phyloP scores from a whole-genome alignment of 1,284 basidiomycete species.

The Pseudozyma sp. region DNA sequence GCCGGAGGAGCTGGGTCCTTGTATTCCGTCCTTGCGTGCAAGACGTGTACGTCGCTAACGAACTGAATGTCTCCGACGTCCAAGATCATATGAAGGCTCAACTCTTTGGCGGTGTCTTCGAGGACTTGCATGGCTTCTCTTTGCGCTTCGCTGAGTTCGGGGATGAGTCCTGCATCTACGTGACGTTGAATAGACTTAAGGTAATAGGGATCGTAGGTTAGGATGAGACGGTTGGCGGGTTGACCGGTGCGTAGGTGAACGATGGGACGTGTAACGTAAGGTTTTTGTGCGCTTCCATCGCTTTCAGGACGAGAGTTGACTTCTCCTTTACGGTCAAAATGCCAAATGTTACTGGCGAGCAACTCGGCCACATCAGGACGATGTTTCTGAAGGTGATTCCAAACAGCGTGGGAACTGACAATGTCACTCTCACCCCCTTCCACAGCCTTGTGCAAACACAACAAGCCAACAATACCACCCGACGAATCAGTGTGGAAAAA shows the following conservation, averaged over 20 bases:
- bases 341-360: constrained; percentile 64
- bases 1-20: constrained; percentile 69
- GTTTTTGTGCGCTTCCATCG: constrained; percentile 23
- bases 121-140: constrained; percentile 70
- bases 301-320: constrained; percentile 16
- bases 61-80: constrained; percentile 69
- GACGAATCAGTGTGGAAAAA: constrained; percentile 70
- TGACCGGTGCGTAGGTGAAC: constrained; percentile 46
- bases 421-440: constrained; percentile 72
- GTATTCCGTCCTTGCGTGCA: constrained; percentile 71
- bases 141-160: constrained; percentile 66
- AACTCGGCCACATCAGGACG: constrained; percentile 70
- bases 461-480: constrained; percentile 70
- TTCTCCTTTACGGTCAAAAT: constrained; percentile 65
- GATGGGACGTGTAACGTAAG: constrained; percentile 50
- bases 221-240: constrained; percentile 46
- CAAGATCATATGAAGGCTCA: constrained; percentile 71
- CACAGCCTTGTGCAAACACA: constrained; percentile 70
- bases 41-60: constrained; percentile 65
- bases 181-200: constrained; percentile 58
- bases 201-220: constrained; percentile 66
- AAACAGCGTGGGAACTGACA: constrained; percentile 70
- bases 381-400: constrained; percentile 70
- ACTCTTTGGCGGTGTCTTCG: constrained; percentile 70
- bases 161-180: constrained; percentile 70